Evolutionary conservation across 208 protist genomes (phyloP).

Genomic region (Crithidia mellificae): DNA sequence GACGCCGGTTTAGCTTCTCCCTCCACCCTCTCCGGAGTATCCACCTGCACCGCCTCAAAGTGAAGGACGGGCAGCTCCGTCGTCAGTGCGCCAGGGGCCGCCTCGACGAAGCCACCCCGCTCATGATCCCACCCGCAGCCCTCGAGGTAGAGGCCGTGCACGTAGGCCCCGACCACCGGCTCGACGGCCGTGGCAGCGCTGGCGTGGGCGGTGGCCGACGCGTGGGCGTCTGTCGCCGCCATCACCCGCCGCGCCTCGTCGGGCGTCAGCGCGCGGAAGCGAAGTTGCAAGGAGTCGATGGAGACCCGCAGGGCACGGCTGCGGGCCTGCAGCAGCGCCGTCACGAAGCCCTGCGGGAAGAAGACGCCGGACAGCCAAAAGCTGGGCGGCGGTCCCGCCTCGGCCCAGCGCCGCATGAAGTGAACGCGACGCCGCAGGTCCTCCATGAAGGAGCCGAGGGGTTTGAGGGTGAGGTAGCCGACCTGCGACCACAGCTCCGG

Average conservation of each 20-base stretch:
- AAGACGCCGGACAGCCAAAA: conserved; percentile 98
- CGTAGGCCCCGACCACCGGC: conserved; percentile 75
- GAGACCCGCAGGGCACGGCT: conserved; percentile 82
- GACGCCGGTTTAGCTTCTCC: too few species aligned
- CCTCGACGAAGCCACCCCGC: conserved; percentile 69
- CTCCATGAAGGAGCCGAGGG: conserved; percentile 92
- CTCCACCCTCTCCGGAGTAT: too few species aligned
- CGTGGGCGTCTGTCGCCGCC: conserved; percentile 30
- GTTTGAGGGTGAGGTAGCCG: conserved; percentile 94
- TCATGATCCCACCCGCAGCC: conserved; percentile 74
- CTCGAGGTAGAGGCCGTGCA: conserved; percentile 92
- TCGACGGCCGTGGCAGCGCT: conserved; percentile 46
- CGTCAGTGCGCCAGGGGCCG: conserved; percentile 78
- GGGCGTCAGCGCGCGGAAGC: conserved; percentile 49
- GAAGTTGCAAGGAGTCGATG: conserved; percentile 87
- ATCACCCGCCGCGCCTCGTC: conserved; percentile 28
- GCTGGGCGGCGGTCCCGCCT: conserved; percentile 78
- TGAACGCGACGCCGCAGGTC: conserved; percentile 89
- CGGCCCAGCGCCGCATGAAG: conserved; percentile 92
- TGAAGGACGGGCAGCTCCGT: conserved; percentile 84
- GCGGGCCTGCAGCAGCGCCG: conserved; percentile 86
- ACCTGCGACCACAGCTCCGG: conserved; percentile 87
- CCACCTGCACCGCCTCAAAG: conserved; percentile 82
- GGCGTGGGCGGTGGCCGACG: conserved; percentile 1
- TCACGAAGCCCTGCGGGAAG: conserved; percentile 96